Conservation (phyloP, 2,329 filamentous ascomycete species). For the Xylaria hypoxylon region DNA sequence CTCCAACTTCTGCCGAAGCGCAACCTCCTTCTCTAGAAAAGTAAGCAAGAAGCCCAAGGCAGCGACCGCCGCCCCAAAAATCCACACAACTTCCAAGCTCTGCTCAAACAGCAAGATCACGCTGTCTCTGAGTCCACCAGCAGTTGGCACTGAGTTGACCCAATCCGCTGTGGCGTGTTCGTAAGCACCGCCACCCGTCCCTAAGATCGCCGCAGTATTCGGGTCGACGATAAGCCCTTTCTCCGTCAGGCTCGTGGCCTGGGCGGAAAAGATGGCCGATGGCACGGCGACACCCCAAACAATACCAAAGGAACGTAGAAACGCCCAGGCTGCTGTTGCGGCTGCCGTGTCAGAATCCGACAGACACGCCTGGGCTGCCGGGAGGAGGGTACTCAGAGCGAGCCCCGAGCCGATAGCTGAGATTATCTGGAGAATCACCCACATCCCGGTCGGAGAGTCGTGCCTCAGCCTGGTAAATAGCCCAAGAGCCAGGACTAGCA, state of each 20-base stretch:
- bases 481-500: conserved; percentile 53
- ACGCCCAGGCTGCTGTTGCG: conserved; percentile 53
- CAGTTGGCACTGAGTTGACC: no score
- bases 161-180: no score
- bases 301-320: conserved; percentile 55
- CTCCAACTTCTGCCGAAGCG: not conserved
- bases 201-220: no score
- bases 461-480: conserved; percentile 52
- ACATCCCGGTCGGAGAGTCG: conserved; percentile 49
- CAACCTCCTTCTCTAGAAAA: no score
- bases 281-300: conserved; percentile 57
- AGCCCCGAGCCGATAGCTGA: conserved; percentile 54
- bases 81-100: no score
- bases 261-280: conserved; percentile 27
- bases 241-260: no score
- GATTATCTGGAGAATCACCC: conserved; percentile 54
- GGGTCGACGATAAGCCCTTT: no score
- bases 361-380: conserved; percentile 53
- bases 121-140: no score
- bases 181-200: no score
- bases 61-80: no score
- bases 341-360: conserved; percentile 47
- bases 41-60: no score
- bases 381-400: conserved; percentile 52
- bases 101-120: no score